Base-by-base conservation (phyloP, 768 basidiomycete genomes). In the Leucocoprinus leucothites region DNA sequence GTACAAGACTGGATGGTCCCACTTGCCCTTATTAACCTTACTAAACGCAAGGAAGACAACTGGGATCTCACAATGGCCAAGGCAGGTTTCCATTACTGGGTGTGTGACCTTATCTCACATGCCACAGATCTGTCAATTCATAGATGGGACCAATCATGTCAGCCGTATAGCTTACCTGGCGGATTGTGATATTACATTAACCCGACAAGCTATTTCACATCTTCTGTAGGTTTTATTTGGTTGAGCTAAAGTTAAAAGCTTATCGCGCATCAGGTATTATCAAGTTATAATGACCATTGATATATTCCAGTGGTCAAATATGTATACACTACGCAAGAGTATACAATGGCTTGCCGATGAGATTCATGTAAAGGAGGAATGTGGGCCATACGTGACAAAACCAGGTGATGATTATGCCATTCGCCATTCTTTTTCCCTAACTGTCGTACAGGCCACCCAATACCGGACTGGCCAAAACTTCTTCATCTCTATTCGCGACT, bases 1-100 rank as follows among this genome's bases (percentile, higher is more conserved):
- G 91, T 98, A 11, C 82, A 86, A 59, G 91, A 97, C 63, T 99
- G 97, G 97, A 86, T 91, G 74, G 97, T 98, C 1, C 97, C 97
- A 0, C 75, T 98, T 6, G 85, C 94, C 1, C 77, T 98, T 5
- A 90, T 97, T 56, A 87, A 91, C 63, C 74, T 98, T 26, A 75
- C 81, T 1, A 89, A 84, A 60, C 77, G 94, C 57, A 80, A 87
- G 26, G 92, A 97, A 63, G 85, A 86, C 19, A 96, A 94, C 62
- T 98, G 97, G 97, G 97, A 99, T 70, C 76, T 98, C 38, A 96
- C 97, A 3, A 89, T 98, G 75, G 80, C 81, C 46, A 93, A 93
- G 79, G 91, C 89, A 51, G 2, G 58, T 51, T 36, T 18, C 46
- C 42, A 38, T 19, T 35, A 8, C 35, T n/a, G 44, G 28, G 41